A percentile compares a stretch with the other conserved stretches of the same genome.
Evolutionary conservation across 2,329 filamentous ascomycete species (phyloP).

Genomic region (Xylariales sp.): DNA sequence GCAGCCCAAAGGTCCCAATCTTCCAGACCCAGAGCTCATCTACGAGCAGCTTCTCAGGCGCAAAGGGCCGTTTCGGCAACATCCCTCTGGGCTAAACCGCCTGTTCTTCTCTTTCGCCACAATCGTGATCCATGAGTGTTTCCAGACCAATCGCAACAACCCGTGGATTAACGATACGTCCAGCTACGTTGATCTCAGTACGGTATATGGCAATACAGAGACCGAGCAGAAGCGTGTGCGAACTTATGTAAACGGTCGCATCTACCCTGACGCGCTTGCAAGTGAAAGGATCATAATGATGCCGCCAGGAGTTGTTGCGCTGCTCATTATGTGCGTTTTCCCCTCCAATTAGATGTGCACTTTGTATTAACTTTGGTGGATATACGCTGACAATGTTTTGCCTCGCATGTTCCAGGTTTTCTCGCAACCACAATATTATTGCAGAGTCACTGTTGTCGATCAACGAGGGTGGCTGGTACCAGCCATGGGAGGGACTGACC

Average conservation of each 20-base stretch:
- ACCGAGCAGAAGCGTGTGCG: conserved; percentile 35
- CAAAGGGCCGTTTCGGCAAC: conserved; percentile 31
- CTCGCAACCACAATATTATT: conserved; percentile 39
- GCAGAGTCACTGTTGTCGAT: conserved; percentile 32
- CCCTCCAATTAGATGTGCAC: too few species aligned
- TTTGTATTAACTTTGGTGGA: too few species aligned
- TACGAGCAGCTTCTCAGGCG: conserved; percentile 39
- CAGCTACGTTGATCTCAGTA: conserved; percentile 41
- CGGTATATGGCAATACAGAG: conserved; percentile 38
- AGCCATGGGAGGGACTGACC: conserved; percentile 30
- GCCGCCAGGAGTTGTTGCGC: conserved; percentile 38
- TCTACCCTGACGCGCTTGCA: conserved; percentile 38
- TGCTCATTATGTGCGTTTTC: conserved; percentile 34
- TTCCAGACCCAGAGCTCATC: conserved; percentile 42
- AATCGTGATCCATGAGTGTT: conserved; percentile 42
- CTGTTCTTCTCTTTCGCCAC: conserved; percentile 43
- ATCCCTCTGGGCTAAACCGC: conserved; percentile 38
- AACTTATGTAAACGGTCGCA: conserved; percentile 35
- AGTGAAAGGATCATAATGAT: conserved; percentile 42
- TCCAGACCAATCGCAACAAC: conserved; percentile 34
- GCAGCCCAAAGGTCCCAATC: conserved; percentile 43
- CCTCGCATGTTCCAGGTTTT: too few species aligned
- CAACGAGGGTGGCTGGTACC: conserved; percentile 39
- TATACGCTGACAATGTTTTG: too few species aligned
- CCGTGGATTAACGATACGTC: conserved; percentile 41